Base-by-base conservation (phyloP, 2,329 filamentous ascomycete genomes). In the Phialophora verrucosa region DNA sequence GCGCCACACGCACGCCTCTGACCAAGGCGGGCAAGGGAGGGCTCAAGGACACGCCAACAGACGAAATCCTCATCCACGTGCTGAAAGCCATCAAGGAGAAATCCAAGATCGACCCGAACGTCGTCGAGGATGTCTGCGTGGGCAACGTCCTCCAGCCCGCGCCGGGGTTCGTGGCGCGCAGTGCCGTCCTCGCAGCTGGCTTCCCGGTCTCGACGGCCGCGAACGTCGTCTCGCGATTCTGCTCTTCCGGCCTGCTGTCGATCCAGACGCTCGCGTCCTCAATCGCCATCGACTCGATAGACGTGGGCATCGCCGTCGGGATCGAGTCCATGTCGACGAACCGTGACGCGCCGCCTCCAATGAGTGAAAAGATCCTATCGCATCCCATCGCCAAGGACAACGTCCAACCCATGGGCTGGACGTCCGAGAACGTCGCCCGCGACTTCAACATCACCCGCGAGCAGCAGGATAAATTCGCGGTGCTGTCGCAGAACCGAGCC, bases 361-460 rank as follows among this genome's bases (percentile, higher is more conserved):
- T 98, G 85, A 95, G 91, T 42, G 91, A 96, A 55, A 85, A 91
- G 62, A 88, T 98, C 70, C 91, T 97, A 76, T 85, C 83, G 73
- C 86, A 94, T 83, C 85, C 87, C 69, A 90, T 95, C 77, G 87
- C 93, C 32, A 91, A 90, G 75, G 96, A 97, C 86, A 98, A 95
- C 88, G 97, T 96, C 82, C 93, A 98, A 6, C 90, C 93, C 77
- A 98, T 98, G 94, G 94, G 94, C 74, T 87, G 93, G n/a, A 85
- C 97, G 59, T 96, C 92, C 35, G 95, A 99, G 82, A 81, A 94
- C 75, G 97, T 98, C 93, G 95, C 94, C 72, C 90, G 92, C 80
- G 92, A 93, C 77, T 88, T 90, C 75, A 83, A 85, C 68, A 87
- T 98, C 76, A 75, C 83, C 65, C 90, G 95, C 69, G 81, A 84